phyloP scores from a whole-genome alignment of 2,329 filamentous ascomycete genomes.

The Fusarium zealandicum region DNA sequence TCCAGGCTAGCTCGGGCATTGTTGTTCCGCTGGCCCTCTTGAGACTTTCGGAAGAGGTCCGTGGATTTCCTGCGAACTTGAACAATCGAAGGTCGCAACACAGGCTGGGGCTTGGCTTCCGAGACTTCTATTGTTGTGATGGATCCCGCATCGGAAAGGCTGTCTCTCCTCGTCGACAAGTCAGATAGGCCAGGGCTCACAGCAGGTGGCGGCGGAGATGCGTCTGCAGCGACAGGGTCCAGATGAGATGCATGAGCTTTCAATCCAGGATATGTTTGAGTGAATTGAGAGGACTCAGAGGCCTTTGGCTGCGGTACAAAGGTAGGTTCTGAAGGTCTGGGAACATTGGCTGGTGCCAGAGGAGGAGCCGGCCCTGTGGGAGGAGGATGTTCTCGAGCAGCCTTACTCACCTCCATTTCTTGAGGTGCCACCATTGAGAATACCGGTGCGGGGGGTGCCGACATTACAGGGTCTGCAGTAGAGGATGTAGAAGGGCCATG shows the following conservation, averaged over 20 bases:
- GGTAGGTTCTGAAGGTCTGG: background rate
- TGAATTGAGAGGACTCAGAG: background rate
- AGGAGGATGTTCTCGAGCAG: constrained; percentile 1
- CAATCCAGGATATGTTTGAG: background rate
- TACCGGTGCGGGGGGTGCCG: background rate
- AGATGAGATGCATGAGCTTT: background rate
- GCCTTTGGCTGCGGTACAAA: background rate
- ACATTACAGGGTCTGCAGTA: background rate
- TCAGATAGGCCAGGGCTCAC: constrained; percentile 30
- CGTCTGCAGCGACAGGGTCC: background rate
- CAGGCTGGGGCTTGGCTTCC: constrained; percentile 38
- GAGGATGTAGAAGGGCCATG: background rate
- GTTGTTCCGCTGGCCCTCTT: constrained; percentile 13
- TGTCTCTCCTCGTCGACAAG: constrained; percentile 23
- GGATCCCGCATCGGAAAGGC: constrained; percentile 36
- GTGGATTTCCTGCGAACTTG: constrained; percentile 37
- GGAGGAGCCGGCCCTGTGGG: constrained; percentile 1
- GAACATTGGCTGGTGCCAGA: background rate
- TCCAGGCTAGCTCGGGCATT: constrained; percentile 15
- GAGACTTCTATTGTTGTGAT: constrained; percentile 39
- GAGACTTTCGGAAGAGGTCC: constrained; percentile 26
- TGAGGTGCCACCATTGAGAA: background rate
- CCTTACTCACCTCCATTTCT: background rate
- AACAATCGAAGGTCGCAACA: constrained; percentile 36
- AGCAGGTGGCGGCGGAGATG: constrained; percentile 11